Percentiles rank a stretch among this genome's conserved stretches.
phyloP scores from a whole-genome alignment of 352 stramenopile genomes.

The Globisporangium camurandrum region DNA sequence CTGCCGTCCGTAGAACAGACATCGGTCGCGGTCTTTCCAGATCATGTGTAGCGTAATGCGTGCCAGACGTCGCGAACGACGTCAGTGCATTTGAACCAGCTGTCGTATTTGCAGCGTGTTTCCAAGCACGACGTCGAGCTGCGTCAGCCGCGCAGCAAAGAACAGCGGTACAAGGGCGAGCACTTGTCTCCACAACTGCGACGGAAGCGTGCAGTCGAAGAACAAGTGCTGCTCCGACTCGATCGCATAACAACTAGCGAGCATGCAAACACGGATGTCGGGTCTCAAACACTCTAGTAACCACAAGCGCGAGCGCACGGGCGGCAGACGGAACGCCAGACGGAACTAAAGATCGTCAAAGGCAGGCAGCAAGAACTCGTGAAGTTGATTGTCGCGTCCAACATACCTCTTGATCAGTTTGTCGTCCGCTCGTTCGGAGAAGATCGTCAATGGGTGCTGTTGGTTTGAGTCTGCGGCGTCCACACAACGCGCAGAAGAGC shows the following conservation, averaged over 20 bases:
- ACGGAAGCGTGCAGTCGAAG: slow-evolving; percentile 8
- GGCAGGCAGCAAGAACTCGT: slow-evolving; percentile 7
- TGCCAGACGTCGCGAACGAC: slow-evolving; percentile 8
- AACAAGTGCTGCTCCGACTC: slow-evolving; percentile 12
- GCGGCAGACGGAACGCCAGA: slow-evolving; percentile 8
- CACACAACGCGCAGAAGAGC: slow-evolving; percentile 3
- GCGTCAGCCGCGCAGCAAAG: neutral
- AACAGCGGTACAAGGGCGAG: neutral
- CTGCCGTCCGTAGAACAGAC: slow-evolving; percentile 8
- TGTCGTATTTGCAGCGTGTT: neutral
- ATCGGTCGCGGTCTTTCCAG: slow-evolving; percentile 9
- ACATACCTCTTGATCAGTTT: slow-evolving; percentile 1
- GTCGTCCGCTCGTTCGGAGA: neutral
- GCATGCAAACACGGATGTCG: slow-evolving; percentile 4
- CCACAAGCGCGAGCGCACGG: slow-evolving; percentile 12
- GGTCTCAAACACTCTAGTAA: slow-evolving; percentile 7
- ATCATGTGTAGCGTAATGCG: slow-evolving; percentile 10
- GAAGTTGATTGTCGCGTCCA: neutral
- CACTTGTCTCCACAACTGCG: slow-evolving; percentile 2
- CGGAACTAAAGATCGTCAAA: slow-evolving; percentile 12
- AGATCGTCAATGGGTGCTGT: slow-evolving; percentile 1
- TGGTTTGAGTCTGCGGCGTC: neutral
- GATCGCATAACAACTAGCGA: slow-evolving; percentile 4
- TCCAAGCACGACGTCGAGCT: slow-evolving; percentile 3
- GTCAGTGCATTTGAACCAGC: slow-evolving; percentile 3